Conservation (phyloP, 805 yeast genomes). For the Spathaspora arborariae region DNA sequence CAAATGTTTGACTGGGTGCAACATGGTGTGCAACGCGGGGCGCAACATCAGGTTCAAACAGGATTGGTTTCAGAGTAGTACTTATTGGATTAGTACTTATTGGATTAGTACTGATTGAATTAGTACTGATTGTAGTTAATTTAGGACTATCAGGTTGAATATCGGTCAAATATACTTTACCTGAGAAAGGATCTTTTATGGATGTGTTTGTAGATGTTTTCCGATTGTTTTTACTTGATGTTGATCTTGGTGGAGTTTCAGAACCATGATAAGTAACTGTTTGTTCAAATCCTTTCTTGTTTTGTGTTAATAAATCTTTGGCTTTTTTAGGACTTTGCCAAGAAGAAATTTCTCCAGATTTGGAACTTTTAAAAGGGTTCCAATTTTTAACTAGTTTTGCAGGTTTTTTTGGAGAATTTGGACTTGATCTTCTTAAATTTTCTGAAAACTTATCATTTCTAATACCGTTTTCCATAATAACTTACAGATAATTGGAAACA, state of each 20-base stretch:
- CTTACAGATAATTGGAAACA: too few species aligned
- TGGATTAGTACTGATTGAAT: not conserved
- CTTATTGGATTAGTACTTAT: not conserved
- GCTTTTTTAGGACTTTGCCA: not conserved
- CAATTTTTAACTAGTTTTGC: not conserved
- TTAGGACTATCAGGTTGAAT: not conserved
- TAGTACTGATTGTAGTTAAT: not conserved
- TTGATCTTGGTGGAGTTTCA: not conserved
- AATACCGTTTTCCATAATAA: not conserved
- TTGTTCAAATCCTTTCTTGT: not conserved
- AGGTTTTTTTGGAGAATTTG: not conserved
- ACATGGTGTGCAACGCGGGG: not conserved
- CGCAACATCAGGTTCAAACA: not conserved
- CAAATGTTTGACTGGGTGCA: not conserved
- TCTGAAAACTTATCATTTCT: not conserved
- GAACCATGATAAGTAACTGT: not conserved
- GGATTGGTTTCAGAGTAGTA: not conserved
- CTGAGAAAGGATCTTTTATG: not conserved
- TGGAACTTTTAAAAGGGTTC: not conserved
- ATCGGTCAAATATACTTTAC: not conserved
- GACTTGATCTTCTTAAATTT: not conserved
- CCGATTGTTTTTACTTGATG: not conserved
- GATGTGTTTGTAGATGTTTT: not conserved
- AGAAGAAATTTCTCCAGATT: not conserved
- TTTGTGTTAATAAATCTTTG: too few species aligned